phyloP scores from a whole-genome alignment of 2,329 filamentous ascomycete species.

The Neonectria sp. region DNA sequence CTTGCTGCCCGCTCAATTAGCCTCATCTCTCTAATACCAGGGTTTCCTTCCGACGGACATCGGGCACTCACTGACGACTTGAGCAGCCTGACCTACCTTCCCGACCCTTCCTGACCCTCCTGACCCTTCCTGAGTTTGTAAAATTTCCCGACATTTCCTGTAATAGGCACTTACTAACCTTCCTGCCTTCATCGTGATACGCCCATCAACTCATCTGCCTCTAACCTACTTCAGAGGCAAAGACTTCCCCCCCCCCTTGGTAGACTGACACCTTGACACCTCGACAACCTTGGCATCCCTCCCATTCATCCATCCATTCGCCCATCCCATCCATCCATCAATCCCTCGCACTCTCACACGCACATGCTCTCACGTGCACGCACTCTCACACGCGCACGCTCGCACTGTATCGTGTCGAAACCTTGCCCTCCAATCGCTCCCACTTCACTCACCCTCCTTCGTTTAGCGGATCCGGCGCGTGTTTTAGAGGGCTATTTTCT shows the following conservation, averaged over 20 bases:
- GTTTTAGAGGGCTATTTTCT: conserved; percentile 21
- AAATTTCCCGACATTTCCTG: not conserved
- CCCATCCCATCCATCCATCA: conserved; percentile 7
- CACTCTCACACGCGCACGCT: conserved; percentile 1
- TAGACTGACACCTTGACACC: not conserved
- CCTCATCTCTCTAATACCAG: not conserved
- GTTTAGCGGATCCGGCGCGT: conserved; percentile 24
- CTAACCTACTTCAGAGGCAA: not conserved
- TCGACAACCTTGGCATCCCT: not conserved
- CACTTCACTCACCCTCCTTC: conserved; percentile 22
- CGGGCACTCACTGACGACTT: too few relatives aligned
- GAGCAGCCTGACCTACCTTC: not conserved
- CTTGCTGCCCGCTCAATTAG: not conserved
- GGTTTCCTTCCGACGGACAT: not conserved
- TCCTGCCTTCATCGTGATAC: conserved; percentile 1
- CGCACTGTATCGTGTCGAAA: conserved; percentile 23
- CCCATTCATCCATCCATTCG: conserved; percentile 2
- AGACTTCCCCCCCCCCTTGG: not conserved
- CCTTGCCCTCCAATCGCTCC: conserved; percentile 11
- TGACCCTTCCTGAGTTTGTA: not conserved
- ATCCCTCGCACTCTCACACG: conserved; percentile 17
- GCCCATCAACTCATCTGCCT: not conserved
- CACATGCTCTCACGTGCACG: conserved; percentile 14
- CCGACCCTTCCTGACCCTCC: not conserved
- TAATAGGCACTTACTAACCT: not conserved